Conservation (phyloP, 2,329 filamentous ascomycete genomes). For the Cordyceps farinosa region DNA sequence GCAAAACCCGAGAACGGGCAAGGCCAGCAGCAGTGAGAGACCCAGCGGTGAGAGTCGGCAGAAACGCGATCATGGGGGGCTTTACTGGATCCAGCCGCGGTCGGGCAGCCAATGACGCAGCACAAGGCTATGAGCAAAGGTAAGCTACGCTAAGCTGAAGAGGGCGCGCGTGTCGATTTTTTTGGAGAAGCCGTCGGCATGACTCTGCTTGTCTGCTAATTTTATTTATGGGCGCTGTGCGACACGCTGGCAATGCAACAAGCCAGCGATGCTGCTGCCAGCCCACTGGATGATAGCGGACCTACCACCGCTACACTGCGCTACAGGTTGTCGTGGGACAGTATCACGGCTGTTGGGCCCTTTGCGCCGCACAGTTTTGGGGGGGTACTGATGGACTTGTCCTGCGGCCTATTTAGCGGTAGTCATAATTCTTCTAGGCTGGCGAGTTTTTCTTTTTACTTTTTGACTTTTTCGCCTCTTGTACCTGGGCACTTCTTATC, state of each 20-base stretch:
- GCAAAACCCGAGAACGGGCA: constrained; percentile 17
- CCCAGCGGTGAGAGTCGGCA: neutral
- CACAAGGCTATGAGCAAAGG: constrained; percentile 11
- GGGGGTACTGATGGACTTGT: too few relatives aligned
- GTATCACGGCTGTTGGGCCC: too few relatives aligned
- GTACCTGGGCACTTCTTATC: neutral
- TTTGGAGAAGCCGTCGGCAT: constrained; percentile 5
- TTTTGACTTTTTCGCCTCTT: constrained; percentile 17
- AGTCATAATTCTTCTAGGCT: too few relatives aligned
- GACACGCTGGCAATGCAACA: neutral
- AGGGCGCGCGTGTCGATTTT: neutral
- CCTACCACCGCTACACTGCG: neutral
- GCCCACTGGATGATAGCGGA: neutral
- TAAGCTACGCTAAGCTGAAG: neutral
- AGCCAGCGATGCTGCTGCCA: neutral
- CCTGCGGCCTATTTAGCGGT: too few relatives aligned
- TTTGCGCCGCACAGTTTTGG: too few relatives aligned
- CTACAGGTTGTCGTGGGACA: neutral
- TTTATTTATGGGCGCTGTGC: neutral
- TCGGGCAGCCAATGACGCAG: constrained; percentile 17
- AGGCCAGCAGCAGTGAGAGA: neutral
- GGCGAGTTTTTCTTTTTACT: too few relatives aligned
- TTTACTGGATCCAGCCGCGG: constrained; percentile 12
- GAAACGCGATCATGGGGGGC: constrained; percentile 18
- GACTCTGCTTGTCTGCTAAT: neutral